Conservation (phyloP, 2,329 filamentous ascomycete species). For the Zasmidium cellare region DNA sequence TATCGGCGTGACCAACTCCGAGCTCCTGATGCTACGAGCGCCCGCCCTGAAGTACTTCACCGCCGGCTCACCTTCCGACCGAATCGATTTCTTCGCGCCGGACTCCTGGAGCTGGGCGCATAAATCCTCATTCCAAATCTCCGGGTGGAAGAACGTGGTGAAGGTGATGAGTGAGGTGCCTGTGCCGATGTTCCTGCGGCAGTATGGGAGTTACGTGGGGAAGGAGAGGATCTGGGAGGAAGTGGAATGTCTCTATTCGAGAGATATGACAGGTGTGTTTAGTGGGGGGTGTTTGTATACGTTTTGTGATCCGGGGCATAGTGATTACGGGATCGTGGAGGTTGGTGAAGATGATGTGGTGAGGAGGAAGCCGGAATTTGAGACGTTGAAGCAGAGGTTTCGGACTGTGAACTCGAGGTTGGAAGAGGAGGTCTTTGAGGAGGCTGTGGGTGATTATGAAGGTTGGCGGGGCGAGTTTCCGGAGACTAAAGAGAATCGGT, state of each 20-base stretch:
- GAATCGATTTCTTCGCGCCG: constrained; percentile 18
- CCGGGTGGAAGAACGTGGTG: constrained; percentile 21
- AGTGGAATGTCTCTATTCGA: constrained; percentile 22
- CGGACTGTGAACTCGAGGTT: constrained; percentile 5
- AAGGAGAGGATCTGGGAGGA: constrained; percentile 19
- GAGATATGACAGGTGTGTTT: constrained; percentile 23
- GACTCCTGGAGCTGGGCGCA: constrained; percentile 19
- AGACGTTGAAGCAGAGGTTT: constrained; percentile 13
- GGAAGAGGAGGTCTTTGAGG: constrained; percentile 7
- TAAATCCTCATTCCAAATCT: constrained; percentile 19
- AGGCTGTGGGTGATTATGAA: constrained; percentile 15
- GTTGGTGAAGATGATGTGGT: constrained; percentile 10
- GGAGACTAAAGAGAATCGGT: not conserved
- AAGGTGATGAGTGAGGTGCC: constrained; percentile 1
- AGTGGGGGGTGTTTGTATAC: constrained; percentile 25
- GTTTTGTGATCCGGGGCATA: constrained; percentile 14
- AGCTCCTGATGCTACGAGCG: not conserved
- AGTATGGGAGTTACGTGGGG: constrained; percentile 16
- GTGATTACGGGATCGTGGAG: constrained; percentile 17
- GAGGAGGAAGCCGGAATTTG: constrained; percentile 14
- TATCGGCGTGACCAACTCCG: constrained; percentile 13
- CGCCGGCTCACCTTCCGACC: constrained; percentile 10
- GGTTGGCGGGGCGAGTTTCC: constrained; percentile 21
- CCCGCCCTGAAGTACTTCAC: constrained; percentile 19
- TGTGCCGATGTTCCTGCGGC: constrained; percentile 21